Conservation (phyloP, 2,329 filamentous ascomycete species). For the Neonectria hederae region DNA sequence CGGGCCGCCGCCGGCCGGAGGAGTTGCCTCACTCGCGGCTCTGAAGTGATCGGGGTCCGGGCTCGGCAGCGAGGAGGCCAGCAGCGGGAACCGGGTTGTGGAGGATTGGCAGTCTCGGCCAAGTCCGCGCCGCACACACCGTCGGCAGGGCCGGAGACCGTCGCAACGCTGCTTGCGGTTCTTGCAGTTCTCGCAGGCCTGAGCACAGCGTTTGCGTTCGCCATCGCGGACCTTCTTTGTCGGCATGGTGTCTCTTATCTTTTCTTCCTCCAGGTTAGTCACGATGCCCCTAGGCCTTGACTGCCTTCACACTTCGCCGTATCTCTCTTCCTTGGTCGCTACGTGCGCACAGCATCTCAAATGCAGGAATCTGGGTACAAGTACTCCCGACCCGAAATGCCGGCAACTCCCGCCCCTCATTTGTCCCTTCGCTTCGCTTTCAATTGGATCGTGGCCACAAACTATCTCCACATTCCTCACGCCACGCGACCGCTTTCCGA, state of each 20-base stretch:
- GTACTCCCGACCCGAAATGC: constrained; percentile 13
- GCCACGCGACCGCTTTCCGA: constrained; percentile 14
- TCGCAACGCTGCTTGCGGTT: constrained; percentile 40
- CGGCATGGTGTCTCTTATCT: constrained; percentile 28
- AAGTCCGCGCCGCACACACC: constrained; percentile 38
- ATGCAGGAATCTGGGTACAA: constrained; percentile 9
- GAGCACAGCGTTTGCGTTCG: constrained; percentile 39
- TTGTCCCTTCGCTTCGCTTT: not conserved
- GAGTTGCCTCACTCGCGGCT: not conserved
- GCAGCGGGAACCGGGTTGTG: constrained; percentile 25
- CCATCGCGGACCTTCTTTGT: constrained; percentile 39
- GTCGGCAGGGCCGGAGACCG: constrained; percentile 36
- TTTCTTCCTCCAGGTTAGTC: not conserved
- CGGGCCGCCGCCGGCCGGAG: constrained; percentile 11
- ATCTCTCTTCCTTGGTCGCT: not conserved
- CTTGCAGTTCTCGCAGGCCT: constrained; percentile 41
- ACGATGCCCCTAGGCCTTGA: not conserved
- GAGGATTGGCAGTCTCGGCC: constrained; percentile 34
- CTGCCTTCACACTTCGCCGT: not conserved
- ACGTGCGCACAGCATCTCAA: not conserved
- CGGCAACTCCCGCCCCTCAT: not conserved
- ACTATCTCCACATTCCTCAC: not conserved
- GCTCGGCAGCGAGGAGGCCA: constrained; percentile 39
- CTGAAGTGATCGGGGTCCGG: constrained; percentile 34
- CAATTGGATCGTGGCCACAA: not conserved